A percentile compares a stretch with the other conserved stretches of the same genome.
phyloP scores from a whole-genome alignment of 345 rosid species.

The Ceriops tagal region DNA sequence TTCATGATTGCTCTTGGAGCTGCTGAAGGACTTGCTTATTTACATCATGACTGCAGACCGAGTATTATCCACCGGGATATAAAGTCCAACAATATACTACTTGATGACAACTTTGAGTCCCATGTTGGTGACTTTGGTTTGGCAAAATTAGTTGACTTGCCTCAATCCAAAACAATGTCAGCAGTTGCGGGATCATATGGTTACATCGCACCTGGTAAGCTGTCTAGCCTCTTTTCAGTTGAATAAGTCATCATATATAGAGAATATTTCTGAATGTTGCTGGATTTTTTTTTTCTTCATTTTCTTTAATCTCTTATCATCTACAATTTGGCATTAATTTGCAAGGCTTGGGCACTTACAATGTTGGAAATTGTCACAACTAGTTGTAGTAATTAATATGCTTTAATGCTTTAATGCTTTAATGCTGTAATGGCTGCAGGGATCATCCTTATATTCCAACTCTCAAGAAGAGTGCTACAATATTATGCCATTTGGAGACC shows the following conservation, averaged over 20 bases:
- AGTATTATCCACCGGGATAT: conserved; percentile 76
- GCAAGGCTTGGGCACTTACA: no score
- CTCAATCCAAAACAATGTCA: conserved; percentile 82
- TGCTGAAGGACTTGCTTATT: conserved; percentile 76
- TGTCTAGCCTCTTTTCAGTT: not conserved
- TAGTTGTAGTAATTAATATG: no score
- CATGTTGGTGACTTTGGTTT: conserved; percentile 90
- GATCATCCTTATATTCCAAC: not conserved
- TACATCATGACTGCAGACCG: conserved; percentile 79
- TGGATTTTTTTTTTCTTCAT: not conserved
- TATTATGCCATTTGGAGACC: no score
- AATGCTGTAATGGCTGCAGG: no score
- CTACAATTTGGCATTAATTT: no score
- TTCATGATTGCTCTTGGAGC: conserved; percentile 71
- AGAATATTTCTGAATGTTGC: not conserved
- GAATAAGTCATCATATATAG: not conserved
- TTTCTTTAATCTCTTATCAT: no score
- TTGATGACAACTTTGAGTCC: conserved; percentile 65
- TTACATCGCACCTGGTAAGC: conserved; percentile 81
- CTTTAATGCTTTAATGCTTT: no score
- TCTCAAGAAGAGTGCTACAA: not conserved
- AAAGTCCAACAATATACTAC: conserved; percentile 72
- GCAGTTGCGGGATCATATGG: conserved; percentile 92
- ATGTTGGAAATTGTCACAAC: no score
- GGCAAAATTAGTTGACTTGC: conserved; percentile 71